phyloP scores from a whole-genome alignment of 1,284 basidiomycete genomes.

The Schizophyllum commune region DNA sequence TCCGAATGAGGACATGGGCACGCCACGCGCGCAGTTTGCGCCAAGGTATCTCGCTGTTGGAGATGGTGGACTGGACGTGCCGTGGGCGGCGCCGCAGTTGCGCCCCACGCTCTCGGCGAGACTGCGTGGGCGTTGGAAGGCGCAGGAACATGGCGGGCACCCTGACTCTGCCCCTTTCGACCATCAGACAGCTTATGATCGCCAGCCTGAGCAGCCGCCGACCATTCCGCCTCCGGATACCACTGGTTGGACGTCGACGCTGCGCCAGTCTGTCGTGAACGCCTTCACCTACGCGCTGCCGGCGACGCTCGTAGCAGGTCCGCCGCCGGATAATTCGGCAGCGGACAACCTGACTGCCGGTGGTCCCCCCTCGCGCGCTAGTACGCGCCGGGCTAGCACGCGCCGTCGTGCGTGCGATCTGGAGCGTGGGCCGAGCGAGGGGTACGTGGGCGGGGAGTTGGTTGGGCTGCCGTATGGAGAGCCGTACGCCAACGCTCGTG shows the following conservation, averaged over 20 bases:
- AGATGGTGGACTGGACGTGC: neutral
- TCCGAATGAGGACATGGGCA: neutral
- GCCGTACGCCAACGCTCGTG: too few species aligned
- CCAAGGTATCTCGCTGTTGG: neutral
- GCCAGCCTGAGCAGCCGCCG: too few species aligned
- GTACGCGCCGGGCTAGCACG: neutral
- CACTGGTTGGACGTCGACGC: neutral
- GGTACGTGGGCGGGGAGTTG: neutral
- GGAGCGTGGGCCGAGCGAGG: neutral
- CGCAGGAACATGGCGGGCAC: neutral
- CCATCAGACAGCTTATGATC: too few species aligned
- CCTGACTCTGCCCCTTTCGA: too few species aligned
- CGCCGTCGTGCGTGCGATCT: neutral
- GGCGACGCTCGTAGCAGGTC: neutral
- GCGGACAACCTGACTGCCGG: neutral
- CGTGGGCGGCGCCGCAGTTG: neutral
- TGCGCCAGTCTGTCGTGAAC: neutral
- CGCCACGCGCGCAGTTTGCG: neutral
- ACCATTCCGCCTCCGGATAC: neutral
- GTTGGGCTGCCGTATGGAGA: neutral
- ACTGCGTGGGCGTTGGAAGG: neutral
- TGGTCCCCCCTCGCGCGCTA: neutral
- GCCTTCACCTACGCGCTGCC: neutral
- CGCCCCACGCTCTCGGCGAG: neutral
- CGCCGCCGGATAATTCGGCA: too few species aligned